These are phyloP conservation scores for Fusarium haematococcum DNA, from an alignment of 2,329 filamentous ascomycete genomes.

Conservation along the genomic window DNA sequence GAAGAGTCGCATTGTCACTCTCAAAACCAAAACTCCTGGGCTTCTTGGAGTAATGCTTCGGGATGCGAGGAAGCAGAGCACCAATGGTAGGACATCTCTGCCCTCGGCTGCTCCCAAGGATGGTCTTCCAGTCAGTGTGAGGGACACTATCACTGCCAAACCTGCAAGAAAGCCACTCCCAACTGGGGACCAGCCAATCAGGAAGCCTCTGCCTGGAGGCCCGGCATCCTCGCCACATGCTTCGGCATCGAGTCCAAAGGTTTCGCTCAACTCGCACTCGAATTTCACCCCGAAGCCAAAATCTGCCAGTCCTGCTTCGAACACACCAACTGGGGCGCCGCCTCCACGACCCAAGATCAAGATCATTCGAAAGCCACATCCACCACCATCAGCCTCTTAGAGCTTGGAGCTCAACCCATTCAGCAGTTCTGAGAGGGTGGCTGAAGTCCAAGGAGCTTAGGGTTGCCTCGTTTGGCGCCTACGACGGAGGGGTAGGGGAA, in stretches of 20 bases:
- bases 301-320: conserved; percentile 38
- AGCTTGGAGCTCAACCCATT: background rate
- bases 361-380: conserved; percentile 51
- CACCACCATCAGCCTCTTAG: conserved; percentile 42
- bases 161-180: conserved; percentile 53
- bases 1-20: conserved; percentile 52
- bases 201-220: conserved; percentile 50
- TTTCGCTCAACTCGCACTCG: conserved; percentile 39
- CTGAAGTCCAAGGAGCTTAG: background rate
- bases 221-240: conserved; percentile 38
- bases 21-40: conserved; percentile 51
- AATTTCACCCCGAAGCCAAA: conserved; percentile 39
- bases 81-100: conserved; percentile 47
- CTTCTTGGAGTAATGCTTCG: conserved; percentile 52
- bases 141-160: conserved; percentile 50
- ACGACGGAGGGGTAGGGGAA: background rate
- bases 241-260: conserved; percentile 42
- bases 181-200: conserved; percentile 40
- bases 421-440: background rate
- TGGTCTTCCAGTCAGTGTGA: conserved; percentile 36
- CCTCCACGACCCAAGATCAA: conserved; percentile 52
- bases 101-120: conserved; percentile 48
- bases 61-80: conserved; percentile 34
- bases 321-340: conserved; percentile 39
- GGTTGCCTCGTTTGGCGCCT: background rate